Evolutionary conservation across 495 filamentous ascomycete species (phyloP).

Genomic region (Amphirosellinia nigrospora): DNA sequence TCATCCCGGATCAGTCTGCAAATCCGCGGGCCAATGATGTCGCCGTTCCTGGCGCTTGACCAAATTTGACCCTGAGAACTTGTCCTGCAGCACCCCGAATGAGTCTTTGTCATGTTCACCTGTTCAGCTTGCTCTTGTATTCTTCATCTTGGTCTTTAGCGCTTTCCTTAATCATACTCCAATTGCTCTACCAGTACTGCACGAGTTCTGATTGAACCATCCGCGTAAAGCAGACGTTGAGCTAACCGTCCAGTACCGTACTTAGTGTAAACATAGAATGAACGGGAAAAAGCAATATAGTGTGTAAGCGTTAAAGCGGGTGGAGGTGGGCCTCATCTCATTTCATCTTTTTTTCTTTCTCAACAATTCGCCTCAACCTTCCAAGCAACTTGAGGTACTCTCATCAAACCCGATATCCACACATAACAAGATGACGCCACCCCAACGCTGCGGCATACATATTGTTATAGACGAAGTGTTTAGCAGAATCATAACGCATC

Average conservation of each 20-base stretch:
- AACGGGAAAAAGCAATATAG: neutral
- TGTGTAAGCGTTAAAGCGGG: neutral
- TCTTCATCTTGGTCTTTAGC: neutral
- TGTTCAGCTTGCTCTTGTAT: neutral
- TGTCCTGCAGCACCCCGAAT: constrained; percentile 18
- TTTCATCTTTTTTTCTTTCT: neutral
- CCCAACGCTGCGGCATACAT: neutral
- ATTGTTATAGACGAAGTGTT: neutral
- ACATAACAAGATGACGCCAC: neutral
- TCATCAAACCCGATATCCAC: neutral
- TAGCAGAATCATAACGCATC: neutral
- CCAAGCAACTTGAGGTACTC: neutral
- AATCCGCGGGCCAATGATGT: constrained; percentile 55
- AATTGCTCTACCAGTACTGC: neutral
- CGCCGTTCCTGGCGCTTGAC: constrained; percentile 55
- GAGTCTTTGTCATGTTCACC: neutral
- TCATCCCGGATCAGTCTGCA: constrained; percentile 40
- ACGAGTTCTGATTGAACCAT: neutral
- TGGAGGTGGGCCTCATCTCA: constrained; percentile 7
- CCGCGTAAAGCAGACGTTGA: neutral
- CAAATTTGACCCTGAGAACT: constrained; percentile 28
- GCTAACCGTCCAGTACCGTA: neutral
- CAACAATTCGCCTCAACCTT: neutral
- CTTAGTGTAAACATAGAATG: neutral
- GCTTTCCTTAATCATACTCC: neutral